phyloP scores from a whole-genome alignment of 2,329 filamentous ascomycete genomes.

The Talaromyces sp. region DNA sequence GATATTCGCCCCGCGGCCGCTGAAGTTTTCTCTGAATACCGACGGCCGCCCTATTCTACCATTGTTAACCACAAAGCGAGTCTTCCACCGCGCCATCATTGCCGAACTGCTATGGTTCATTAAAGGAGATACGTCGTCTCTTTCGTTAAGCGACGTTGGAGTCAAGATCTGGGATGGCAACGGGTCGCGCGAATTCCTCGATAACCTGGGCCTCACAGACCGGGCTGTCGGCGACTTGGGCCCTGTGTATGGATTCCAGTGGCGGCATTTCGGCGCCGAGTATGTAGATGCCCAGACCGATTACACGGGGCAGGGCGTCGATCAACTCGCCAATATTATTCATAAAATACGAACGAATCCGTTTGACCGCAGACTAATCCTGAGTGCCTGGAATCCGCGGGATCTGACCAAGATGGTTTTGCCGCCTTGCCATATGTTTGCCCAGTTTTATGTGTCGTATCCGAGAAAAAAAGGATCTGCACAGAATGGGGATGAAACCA shows the following conservation, averaged over 20 bases:
- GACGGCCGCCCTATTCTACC: slow-evolving; percentile 65
- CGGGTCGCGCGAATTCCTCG: slow-evolving; percentile 83
- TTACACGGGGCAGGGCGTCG: slow-evolving; percentile 83
- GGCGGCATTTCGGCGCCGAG: slow-evolving; percentile 93
- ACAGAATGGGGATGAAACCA: slow-evolving; percentile 25
- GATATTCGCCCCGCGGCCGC: slow-evolving; percentile 78
- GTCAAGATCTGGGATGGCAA: slow-evolving; percentile 99
- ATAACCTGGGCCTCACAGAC: slow-evolving; percentile 74
- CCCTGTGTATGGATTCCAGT: slow-evolving; percentile 97
- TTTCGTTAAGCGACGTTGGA: slow-evolving; percentile 69
- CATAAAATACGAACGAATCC: slow-evolving; percentile 77
- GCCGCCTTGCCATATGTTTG: slow-evolving; percentile 96
- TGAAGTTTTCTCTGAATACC: slow-evolving; percentile 71
- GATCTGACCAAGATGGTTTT: slow-evolving; percentile 85
- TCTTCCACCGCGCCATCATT: slow-evolving; percentile 85
- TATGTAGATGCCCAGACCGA: slow-evolving; percentile 76
- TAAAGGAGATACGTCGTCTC: slow-evolving; percentile 73
- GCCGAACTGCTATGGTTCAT: slow-evolving; percentile 97
- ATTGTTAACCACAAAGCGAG: slow-evolving; percentile 94
- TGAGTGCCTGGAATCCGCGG: slow-evolving; percentile 89
- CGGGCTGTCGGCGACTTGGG: slow-evolving; percentile 86
- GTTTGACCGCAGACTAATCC: slow-evolving; percentile 83
- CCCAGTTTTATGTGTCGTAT: slow-evolving; percentile 88
- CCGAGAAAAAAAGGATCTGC: slow-evolving; percentile 34
- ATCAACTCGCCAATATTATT: slow-evolving; percentile 89